Conservation (phyloP, 345 rosid species). For the Populus alba region DNA sequence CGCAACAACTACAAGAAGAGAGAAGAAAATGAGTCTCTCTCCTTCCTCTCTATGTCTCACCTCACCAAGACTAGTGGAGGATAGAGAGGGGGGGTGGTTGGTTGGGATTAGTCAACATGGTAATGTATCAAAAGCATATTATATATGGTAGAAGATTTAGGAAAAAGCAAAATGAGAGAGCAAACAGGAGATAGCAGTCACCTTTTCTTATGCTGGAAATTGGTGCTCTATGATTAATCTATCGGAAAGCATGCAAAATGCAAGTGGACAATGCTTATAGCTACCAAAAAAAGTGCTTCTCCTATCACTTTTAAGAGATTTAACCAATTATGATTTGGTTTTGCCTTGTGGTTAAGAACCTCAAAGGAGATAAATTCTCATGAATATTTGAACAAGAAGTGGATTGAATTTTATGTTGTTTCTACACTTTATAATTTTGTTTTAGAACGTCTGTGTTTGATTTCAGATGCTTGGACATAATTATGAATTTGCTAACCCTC, state of each 20-base stretch:
- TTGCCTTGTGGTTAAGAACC: no score
- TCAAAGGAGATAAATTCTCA: no score
- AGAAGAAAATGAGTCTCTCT: background rate
- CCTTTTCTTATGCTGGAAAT: conserved; percentile 12
- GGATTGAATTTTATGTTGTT: no score
- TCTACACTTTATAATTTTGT: no score
- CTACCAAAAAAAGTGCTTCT: background rate
- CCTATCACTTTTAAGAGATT: background rate
- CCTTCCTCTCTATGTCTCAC: background rate
- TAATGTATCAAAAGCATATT: conserved; percentile 36
- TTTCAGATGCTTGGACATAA: no score
- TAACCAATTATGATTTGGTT: no score
- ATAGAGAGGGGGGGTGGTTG: conserved; percentile 15
- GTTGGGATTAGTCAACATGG: conserved; percentile 48
- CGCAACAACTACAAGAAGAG: background rate
- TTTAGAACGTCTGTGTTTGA: no score
- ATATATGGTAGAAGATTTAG: conserved; percentile 23
- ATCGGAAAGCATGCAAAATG: conserved; percentile 29
- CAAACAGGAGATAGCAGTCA: background rate
- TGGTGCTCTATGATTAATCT: conserved; percentile 36
- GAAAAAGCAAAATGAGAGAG: background rate
- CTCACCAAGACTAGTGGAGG: conserved; percentile 9
- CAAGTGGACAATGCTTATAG: conserved; percentile 16
- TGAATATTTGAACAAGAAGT: no score
- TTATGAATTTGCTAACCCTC: no score